Evolutionary conservation across 2,329 filamentous ascomycete genomes (phyloP).

Genomic region (Fusarium dlaminii): DNA sequence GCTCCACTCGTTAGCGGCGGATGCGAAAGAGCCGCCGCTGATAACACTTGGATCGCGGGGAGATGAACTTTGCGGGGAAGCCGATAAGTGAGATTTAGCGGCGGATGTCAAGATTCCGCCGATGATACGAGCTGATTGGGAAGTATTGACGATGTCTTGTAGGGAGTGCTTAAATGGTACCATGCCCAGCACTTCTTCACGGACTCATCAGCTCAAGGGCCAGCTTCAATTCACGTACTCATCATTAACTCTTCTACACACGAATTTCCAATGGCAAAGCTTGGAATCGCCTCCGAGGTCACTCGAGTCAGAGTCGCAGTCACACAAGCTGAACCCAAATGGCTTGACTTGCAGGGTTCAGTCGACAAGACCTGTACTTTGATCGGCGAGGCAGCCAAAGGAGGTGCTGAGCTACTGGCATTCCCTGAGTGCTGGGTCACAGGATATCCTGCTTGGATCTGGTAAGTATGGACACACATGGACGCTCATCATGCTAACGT

Average conservation of each 20-base stretch:
- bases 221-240: not conserved
- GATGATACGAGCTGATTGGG: not conserved
- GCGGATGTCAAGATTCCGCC: not conserved
- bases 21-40: not conserved
- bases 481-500: rapidly evolving
- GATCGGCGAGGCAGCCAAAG: conserved; percentile 34
- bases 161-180: too few species aligned
- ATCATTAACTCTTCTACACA: not conserved
- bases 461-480: not conserved
- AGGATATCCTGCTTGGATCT: conserved; percentile 43
- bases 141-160: too few species aligned
- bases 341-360: conserved; percentile 23
- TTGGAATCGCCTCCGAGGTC: too few species aligned
- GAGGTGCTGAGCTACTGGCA: conserved; percentile 62
- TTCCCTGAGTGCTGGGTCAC: conserved; percentile 65
- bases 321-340: conserved; percentile 36
- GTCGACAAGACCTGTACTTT: conserved; percentile 29
- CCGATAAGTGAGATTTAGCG: not conserved
- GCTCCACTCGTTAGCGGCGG: not conserved
- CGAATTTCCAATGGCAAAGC: not conserved
- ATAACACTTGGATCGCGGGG: not conserved
- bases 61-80: not conserved
- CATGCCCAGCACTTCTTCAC: too few species aligned
- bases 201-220: too few species aligned
- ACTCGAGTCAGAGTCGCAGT: conserved; percentile 16